Percentiles rank a stretch among this genome's conserved stretches.
Evolutionary conservation across 306 rosid species (phyloP).

Genomic region (Quillaja saponaria): DNA sequence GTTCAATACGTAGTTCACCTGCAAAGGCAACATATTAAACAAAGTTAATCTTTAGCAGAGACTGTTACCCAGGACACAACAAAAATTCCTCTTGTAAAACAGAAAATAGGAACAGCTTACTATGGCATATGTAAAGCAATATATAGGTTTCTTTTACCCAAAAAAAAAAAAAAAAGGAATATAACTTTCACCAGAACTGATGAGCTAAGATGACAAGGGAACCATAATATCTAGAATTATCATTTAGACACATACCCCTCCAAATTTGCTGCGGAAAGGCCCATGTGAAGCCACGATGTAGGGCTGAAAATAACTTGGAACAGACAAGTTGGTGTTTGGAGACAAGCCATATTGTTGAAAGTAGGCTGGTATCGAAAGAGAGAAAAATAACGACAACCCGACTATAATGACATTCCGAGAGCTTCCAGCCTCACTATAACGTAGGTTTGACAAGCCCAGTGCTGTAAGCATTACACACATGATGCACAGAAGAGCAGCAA

Average conservation of each 20-base stretch:
- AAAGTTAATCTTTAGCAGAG: slow-evolving; percentile 16
- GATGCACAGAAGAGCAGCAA: slow-evolving; percentile 95
- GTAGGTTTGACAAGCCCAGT: slow-evolving; percentile 92
- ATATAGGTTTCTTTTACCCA: too few relatives aligned
- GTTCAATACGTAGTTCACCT: slow-evolving; percentile 81
- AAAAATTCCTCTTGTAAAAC: background rate
- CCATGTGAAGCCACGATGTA: slow-evolving; percentile 93
- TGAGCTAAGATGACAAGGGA: background rate
- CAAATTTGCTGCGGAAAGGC: slow-evolving; percentile 72
- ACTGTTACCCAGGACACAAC: slow-evolving; percentile 9
- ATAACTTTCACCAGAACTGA: background rate
- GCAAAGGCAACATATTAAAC: slow-evolving; percentile 29
- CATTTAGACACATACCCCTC: slow-evolving; percentile 69
- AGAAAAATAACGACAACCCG: slow-evolving; percentile 87
- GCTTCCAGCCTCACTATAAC: slow-evolving; percentile 99
- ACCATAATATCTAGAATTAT: background rate
- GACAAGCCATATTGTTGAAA: slow-evolving; percentile 92
- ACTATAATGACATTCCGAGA: slow-evolving; percentile 95
- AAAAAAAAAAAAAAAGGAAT: slow-evolving; percentile 3
- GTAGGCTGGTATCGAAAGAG: slow-evolving; percentile 94
- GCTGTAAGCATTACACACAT: slow-evolving; percentile 99
- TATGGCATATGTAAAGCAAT: slow-evolving; percentile 10
- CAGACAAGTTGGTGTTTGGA: slow-evolving; percentile 75
- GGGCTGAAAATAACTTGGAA: slow-evolving; percentile 93
- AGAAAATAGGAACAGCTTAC: background rate